Percentiles rank a stretch among this genome's conserved stretches.
Conservation (phyloP, 352 stramenopile species). For the Pythium phragmiticola region DNA sequence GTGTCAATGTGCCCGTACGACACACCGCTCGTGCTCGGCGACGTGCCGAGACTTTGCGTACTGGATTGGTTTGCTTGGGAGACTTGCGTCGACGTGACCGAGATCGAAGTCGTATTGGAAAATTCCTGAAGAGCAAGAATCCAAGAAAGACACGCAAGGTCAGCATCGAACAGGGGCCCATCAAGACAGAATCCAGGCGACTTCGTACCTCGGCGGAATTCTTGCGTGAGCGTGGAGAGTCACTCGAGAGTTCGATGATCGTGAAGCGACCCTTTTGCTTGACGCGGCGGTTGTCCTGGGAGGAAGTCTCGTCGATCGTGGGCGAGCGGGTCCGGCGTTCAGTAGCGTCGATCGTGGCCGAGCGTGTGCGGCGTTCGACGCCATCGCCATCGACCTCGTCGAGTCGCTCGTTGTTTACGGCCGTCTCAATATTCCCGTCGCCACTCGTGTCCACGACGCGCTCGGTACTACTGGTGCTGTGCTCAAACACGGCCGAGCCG, state of each 20-base stretch:
- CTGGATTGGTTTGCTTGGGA: conserved; percentile 28
- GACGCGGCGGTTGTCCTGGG: conserved; percentile 30
- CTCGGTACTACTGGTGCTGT: conserved; percentile 5
- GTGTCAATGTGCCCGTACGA: neutral
- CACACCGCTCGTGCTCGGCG: neutral
- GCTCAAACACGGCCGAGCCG: conserved; percentile 28
- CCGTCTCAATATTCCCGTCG: neutral
- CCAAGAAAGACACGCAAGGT: neutral
- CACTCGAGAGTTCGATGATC: conserved; percentile 75
- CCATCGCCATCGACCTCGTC: neutral
- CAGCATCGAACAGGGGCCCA: neutral
- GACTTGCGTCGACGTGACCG: conserved; percentile 34
- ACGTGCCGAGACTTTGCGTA: conserved; percentile 18
- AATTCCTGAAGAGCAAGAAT: conserved; percentile 38
- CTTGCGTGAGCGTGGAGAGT: conserved; percentile 54
- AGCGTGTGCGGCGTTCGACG: conserved; percentile 4
- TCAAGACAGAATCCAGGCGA: conserved; percentile 8
- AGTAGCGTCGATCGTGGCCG: conserved; percentile 11
- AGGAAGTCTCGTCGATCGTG: conserved; percentile 21
- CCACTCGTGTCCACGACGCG: conserved; percentile 1
- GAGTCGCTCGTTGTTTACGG: neutral
- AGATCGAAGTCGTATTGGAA: conserved; percentile 50
- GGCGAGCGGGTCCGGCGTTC: conserved; percentile 6
- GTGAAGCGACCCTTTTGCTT: conserved; percentile 83
- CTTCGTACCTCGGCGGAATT: conserved; percentile 50